Base-by-base conservation (phyloP, 176 grass and related monocot genomes). In the Bolboschoenus planiculmis region DNA sequence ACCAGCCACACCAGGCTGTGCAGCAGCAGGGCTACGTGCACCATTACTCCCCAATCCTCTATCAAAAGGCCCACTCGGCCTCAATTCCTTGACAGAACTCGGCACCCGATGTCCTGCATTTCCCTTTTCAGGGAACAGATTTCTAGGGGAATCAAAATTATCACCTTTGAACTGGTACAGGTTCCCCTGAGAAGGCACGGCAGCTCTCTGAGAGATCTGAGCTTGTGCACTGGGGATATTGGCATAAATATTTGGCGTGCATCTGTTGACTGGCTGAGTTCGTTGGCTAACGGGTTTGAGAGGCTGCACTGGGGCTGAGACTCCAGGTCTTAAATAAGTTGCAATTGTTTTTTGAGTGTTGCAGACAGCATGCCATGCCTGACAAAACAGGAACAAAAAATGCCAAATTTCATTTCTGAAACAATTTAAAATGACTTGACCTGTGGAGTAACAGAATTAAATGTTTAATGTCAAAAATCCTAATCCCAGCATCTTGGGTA, bases 251-350 rank as follows among this genome's bases (percentile, higher is more conserved):
- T 84, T 68, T 76, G 89, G 81, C 20, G 85, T 81, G 47, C 75
- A 66, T 68, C 26, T 67, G 78, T 61, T 71, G 21, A 48, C 62
- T 81, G 58, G 56, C 15, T 10, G 16, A 77, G 61, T 26, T 87
- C 64, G 46, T 51, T 51, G 48, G 51, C 63, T 78, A 37, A 56
- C 31, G 3, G 78, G 53, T 59, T 59, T 36, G 26, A 7, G 11
- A 8, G 84, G 65, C 81, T 85, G 86, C 61, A 81, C 60, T 53
- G 87, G 85, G 84, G 85, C 78, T 63, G 95, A 88, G 86, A 95
- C 80, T 87, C 92, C 95, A 90, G 92, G 95, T 57, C 89, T 98
- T 88, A 95, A 84, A 89, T 98, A 95, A 66, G 64, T 95, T 78
- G 85, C 94, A 85, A 21, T 5, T 62, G 90, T 51, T 77, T 79